phyloP scores from a whole-genome alignment of 805 yeast genomes.

The Wickerhamomyces strasburgensis region DNA sequence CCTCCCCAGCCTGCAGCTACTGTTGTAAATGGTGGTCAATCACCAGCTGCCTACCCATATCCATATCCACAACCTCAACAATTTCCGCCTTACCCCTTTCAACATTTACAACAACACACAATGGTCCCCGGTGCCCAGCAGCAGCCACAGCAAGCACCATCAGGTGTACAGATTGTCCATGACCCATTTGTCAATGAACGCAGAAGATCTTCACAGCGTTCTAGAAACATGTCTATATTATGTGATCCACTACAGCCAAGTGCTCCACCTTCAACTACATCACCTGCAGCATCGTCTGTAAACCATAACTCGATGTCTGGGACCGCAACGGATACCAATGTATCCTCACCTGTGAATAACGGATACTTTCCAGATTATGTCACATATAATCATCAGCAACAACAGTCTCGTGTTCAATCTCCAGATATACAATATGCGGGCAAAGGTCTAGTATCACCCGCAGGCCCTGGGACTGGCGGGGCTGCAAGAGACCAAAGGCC shows the following conservation, averaged over 20 bases:
- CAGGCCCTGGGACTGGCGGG: too few species aligned
- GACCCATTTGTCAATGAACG: slow-evolving; percentile 23
- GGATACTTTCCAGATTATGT: slow-evolving; percentile 21
- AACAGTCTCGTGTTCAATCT: slow-evolving; percentile 11
- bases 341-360: slow-evolving; percentile 6
- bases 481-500: slow-evolving; percentile 23
- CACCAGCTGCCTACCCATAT: slow-evolving; percentile 21
- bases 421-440: slow-evolving; percentile 10
- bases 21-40: slow-evolving; percentile 5
- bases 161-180: slow-evolving; percentile 16
- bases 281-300: slow-evolving; percentile 13
- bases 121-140: slow-evolving; percentile 1
- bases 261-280: slow-evolving; percentile 3
- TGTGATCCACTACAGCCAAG: slow-evolving; percentile 25
- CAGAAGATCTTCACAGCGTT: slow-evolving; percentile 17
- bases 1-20: slow-evolving; percentile 4
- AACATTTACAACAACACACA: slow-evolving; percentile 7
- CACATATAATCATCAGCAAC: slow-evolving; percentile 6
- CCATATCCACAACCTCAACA: slow-evolving; percentile 18
- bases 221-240: slow-evolving; percentile 23
- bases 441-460: slow-evolving; percentile 9
- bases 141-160: slow-evolving; percentile 5
- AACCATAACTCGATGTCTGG: slow-evolving; percentile 20
- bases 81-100: slow-evolving; percentile 4
- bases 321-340: slow-evolving; percentile 8